phyloP scores from a whole-genome alignment of 345 rosid genomes.

The Barbarea vulgaris region DNA sequence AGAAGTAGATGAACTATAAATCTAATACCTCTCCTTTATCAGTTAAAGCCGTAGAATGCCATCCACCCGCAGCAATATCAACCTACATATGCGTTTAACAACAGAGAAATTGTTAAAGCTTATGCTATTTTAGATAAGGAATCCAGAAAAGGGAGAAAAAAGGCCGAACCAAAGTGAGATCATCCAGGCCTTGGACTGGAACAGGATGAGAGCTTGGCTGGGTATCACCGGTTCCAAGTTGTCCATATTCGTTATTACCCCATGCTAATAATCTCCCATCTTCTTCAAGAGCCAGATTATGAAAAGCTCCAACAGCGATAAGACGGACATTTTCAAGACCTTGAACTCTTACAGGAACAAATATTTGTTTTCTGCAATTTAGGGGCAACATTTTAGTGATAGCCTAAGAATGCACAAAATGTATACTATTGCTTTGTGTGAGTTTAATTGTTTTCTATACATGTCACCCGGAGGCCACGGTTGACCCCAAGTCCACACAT shows the following conservation, averaged over 20 bases:
- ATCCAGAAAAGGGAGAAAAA: neutral
- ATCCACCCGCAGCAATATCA: slow-evolving; percentile 99
- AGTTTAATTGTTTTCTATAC: slow-evolving; percentile 44
- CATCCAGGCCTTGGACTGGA: slow-evolving; percentile 78
- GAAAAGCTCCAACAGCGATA: slow-evolving; percentile 98
- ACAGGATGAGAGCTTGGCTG: slow-evolving; percentile 95
- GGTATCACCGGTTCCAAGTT: slow-evolving; percentile 98
- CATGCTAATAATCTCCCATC: slow-evolving; percentile 89
- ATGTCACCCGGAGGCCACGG: slow-evolving; percentile 99
- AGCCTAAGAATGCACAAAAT: neutral
- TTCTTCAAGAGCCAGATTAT: slow-evolving; percentile 94
- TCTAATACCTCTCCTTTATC: slow-evolving; percentile 74
- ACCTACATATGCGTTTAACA: slow-evolving; percentile 49
- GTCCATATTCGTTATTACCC: slow-evolving; percentile 99
- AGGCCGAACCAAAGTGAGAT: slow-evolving; percentile 74
- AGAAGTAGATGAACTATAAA: neutral
- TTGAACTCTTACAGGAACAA: slow-evolving; percentile 93
- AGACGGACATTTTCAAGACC: slow-evolving; percentile 88
- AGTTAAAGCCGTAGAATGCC: slow-evolving; percentile 97
- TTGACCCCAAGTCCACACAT: slow-evolving; percentile 99
- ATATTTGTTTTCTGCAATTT: slow-evolving; percentile 79
- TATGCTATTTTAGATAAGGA: neutral
- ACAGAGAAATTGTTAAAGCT: neutral
- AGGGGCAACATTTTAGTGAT: neutral
- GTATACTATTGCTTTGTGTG: neutral